phyloP scores from a whole-genome alignment of 495 filamentous ascomycete genomes.

The Talaromyces borbonicus region DNA sequence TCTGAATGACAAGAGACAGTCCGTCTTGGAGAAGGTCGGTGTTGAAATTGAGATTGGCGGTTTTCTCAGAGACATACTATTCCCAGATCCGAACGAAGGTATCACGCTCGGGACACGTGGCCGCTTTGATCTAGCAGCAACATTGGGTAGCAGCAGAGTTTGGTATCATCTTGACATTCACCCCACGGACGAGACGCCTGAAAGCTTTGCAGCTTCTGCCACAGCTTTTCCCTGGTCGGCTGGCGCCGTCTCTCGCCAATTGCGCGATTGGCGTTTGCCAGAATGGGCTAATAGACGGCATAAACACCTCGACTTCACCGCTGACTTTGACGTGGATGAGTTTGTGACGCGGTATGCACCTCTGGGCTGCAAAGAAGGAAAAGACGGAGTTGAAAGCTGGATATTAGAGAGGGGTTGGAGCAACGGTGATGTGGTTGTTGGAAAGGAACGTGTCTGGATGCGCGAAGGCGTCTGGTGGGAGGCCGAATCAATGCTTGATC shows the following conservation, averaged over 20 bases:
- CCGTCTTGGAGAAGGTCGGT: constrained; percentile 75
- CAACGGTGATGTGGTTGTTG: constrained; percentile 90
- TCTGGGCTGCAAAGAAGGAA: constrained; percentile 81
- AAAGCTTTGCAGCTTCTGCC: constrained; percentile 50
- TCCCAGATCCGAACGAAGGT: constrained; percentile 65
- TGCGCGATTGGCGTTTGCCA: constrained; percentile 83
- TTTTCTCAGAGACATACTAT: constrained; percentile 74
- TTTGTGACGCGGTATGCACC: constrained; percentile 72
- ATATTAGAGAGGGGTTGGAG: constrained; percentile 93
- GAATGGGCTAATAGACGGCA: constrained; percentile 95
- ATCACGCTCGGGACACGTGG: constrained; percentile 61
- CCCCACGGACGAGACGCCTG: constrained; percentile 78
- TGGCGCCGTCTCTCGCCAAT: constrained; percentile 79
- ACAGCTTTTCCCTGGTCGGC: constrained; percentile 78
- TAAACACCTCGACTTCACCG: constrained; percentile 90
- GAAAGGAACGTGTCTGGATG: constrained; percentile 89
- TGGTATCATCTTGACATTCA: constrained; percentile 95
- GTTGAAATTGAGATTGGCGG: constrained; percentile 71
- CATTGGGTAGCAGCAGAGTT: constrained; percentile 70
- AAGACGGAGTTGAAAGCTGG: constrained; percentile 93
- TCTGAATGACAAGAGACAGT: constrained; percentile 70
- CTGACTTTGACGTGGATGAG: constrained; percentile 91
- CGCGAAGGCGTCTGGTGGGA: constrained; percentile 95
- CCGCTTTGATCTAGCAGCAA: constrained; percentile 61
- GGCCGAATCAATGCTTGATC: constrained; percentile 89